Base-by-base conservation (phyloP, 257 asterid genomes). In the Gentiana macrophylla region DNA sequence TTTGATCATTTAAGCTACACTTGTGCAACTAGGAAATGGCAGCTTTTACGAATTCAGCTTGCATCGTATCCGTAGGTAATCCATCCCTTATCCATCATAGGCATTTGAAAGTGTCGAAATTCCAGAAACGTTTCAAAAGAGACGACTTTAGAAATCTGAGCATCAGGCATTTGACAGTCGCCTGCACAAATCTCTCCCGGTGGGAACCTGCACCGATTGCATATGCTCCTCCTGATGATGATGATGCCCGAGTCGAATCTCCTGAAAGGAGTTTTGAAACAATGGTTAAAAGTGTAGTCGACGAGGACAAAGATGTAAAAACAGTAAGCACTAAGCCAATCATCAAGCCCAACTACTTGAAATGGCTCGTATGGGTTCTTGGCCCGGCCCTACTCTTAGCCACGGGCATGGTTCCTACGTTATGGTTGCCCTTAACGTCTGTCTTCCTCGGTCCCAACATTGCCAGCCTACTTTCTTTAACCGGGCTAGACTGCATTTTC, bases 401-500 rank as follows among this genome's bases (percentile, higher is more conserved):
- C 74, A 87, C 98, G 0, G 97, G 97, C 52, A 77, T 91, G 60
- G 95, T 82, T 4, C 97, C 98, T 64, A 87, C 95, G 56, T 65
- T 91, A 50, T 91, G 97, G 96, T 74, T 91, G 32, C 98, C 98
- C 9, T 41, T 87, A 49, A 79, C 96, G 1, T 81, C 98, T 46
- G 68, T 91, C 35, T 84, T 87, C 69, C 80, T 84, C 0, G 97
- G 97, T n/a, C 88, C 97, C 65, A 87, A 75, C 79, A 74, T 91
- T 53, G 96, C 97, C 72, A 84, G 93, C 82, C 93, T 87, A 60
- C 95, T 91, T 55, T 78, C 95, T 41, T 76, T 91, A 48, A 87
- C 94, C 0, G 97, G 98, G 1, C 94, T 91, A 1, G 98, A 91
- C 78, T 91, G 97, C 85, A 76, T 91, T 13, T 91, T 87, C 79